A percentile compares a stretch with the other conserved stretches of the same genome.
Evolutionary conservation across 441 rosid genomes (phyloP).

Genomic region (Flueggea neowawraea): DNA sequence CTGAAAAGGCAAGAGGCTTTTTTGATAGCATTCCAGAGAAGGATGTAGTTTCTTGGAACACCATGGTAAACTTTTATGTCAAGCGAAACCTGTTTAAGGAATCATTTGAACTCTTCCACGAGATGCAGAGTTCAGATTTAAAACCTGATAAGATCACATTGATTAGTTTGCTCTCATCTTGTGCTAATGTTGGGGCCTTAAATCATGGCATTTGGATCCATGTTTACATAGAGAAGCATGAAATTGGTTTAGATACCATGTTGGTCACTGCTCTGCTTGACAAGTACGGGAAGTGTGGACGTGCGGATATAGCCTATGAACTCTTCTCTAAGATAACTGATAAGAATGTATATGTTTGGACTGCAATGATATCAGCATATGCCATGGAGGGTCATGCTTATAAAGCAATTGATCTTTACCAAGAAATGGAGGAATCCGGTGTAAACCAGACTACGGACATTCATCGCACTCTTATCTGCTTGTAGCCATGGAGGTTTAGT

Average conservation of each 20-base stretch:
- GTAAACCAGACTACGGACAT: slow-evolving; percentile 16
- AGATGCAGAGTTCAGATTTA: slow-evolving; percentile 13
- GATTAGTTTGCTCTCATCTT: slow-evolving; percentile 13
- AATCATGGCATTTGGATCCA: slow-evolving; percentile 18
- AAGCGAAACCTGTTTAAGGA: slow-evolving; percentile 5
- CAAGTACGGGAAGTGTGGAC: slow-evolving; percentile 21
- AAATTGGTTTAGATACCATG: neutral
- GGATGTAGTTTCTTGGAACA: slow-evolving; percentile 17
- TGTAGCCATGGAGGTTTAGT: slow-evolving; percentile 22
- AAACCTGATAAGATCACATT: slow-evolving; percentile 7
- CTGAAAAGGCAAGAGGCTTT: neutral
- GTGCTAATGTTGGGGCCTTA: slow-evolving; percentile 16
- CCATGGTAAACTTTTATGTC: slow-evolving; percentile 11
- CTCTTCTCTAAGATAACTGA: slow-evolving; percentile 10
- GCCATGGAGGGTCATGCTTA: slow-evolving; percentile 13
- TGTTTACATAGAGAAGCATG: slow-evolving; percentile 10
- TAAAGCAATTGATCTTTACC: slow-evolving; percentile 7
- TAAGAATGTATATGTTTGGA: slow-evolving; percentile 11
- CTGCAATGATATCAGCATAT: slow-evolving; percentile 13
- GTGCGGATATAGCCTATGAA: slow-evolving; percentile 2
- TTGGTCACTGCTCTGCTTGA: slow-evolving; percentile 18
- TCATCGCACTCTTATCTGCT: slow-evolving; percentile 18
- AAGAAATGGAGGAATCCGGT: slow-evolving; percentile 10
- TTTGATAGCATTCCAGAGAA: slow-evolving; percentile 11
- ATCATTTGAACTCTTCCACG: slow-evolving; percentile 13